These are phyloP conservation scores for Arabis hirsuta DNA, from an alignment of 345 rosid species.

Conservation along the genomic window DNA sequence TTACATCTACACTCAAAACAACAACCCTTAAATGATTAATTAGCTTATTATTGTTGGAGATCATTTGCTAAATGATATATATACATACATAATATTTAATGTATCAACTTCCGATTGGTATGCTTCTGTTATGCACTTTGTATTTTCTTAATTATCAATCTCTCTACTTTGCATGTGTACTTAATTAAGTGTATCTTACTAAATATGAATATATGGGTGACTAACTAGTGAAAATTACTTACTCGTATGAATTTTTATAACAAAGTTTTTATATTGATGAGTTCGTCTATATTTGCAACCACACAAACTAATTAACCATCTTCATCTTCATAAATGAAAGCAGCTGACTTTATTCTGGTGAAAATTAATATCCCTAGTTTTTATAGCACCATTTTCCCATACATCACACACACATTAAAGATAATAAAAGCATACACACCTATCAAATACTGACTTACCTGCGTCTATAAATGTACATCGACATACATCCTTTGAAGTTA, in stretches of 20 bases:
- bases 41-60: neutral
- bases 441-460: slow-evolving; percentile 22
- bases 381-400: slow-evolving; percentile 25
- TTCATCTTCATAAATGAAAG: slow-evolving; percentile 27
- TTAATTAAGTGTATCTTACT: neutral
- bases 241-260: neutral
- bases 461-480: slow-evolving; percentile 4
- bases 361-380: neutral
- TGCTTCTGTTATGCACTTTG: no score
- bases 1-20: slow-evolving; percentile 58
- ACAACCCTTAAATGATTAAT: slow-evolving; percentile 33
- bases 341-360: slow-evolving; percentile 24
- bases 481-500: slow-evolving; percentile 11
- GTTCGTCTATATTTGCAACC: slow-evolving; percentile 45
- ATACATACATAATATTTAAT: no score
- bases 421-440: slow-evolving; percentile 31
- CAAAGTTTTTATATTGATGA: slow-evolving; percentile 39
- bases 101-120: no score
- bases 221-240: neutral
- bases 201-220: neutral
- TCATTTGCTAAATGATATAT: neutral
- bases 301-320: slow-evolving; percentile 6
- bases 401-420: slow-evolving; percentile 24
- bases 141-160: slow-evolving; percentile 6
- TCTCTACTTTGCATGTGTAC: slow-evolving; percentile 8